Conservation (phyloP, 2,329 filamentous ascomycete species). For the Aspergillus neoniger region DNA sequence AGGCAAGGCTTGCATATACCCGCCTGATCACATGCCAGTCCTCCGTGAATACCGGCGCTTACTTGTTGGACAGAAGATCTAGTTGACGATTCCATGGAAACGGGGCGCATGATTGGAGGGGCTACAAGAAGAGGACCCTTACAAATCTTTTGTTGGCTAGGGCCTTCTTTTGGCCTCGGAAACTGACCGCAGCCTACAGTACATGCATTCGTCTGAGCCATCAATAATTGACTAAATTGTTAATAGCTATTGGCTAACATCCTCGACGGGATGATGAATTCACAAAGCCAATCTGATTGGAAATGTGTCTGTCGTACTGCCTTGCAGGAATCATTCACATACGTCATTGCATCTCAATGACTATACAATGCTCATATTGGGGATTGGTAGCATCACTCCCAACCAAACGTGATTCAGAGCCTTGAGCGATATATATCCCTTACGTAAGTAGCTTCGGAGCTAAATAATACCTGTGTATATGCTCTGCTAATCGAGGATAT, state of each 20-base stretch:
- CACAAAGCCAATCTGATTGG: neutral
- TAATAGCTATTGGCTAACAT: neutral
- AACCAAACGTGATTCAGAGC: neutral
- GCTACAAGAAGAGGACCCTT: neutral
- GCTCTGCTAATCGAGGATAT: no score
- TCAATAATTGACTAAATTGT: neutral
- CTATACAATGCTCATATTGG: neutral
- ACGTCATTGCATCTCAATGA: neutral
- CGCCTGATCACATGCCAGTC: slow-evolving; percentile 3
- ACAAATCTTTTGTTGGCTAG: neutral
- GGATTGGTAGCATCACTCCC: neutral
- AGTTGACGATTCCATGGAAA: neutral
- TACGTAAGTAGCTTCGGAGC: no score
- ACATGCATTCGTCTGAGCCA: neutral
- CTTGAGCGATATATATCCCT: neutral
- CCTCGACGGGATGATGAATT: no score
- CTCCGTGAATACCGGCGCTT: neutral
- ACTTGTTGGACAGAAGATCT: slow-evolving; percentile 3
- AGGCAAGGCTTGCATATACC: neutral
- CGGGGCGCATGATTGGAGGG: neutral
- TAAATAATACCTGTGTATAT: no score
- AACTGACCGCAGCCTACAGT: neutral
- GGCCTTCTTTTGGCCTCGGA: neutral
- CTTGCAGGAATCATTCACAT: neutral
- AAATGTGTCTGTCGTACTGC: neutral